Evolutionary conservation across 2,329 filamentous ascomycete genomes (phyloP), one percentile per base, ranked within the genome.

Genomic region (Diplodia intermedia): DNA sequence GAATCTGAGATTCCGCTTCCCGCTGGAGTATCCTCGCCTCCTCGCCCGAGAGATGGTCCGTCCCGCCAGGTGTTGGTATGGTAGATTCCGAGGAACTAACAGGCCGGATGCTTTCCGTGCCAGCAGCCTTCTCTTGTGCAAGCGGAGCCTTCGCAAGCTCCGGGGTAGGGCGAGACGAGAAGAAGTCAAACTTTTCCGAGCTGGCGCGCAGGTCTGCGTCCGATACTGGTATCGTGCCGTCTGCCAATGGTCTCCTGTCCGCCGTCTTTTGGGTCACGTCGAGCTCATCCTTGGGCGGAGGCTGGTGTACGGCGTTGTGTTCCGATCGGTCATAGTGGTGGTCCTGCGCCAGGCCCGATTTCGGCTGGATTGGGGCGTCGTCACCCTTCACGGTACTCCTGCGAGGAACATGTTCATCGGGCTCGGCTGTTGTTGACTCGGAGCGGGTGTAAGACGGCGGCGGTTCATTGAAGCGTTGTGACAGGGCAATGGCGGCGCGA

Each of bases 401-500:
- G 11, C 75, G 71, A 3, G 75, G 77, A 71, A 76, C 76, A 12
- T 73, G 56, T 12, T 69, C 73, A 70, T 62, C 60, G 43, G 72
- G 71, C 68, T 70, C 72, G 53, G 71, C 71, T n/a, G 72, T 70
- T 11, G 73, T 70, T 20, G 71, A 69, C 63, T 70, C 73, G n/a
- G 60, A 52, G 23, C 73, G 74, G 12, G 71, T 69, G 63, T 79
- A 78, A 23, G 74, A 67, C 1, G 81, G 81, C 11, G 75, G 74
- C 33, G 78, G 74, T 72, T 88, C 87, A 71, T 86, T 85, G 74
- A 90, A 83, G 62, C 86, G 82, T 70, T 84, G 83, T 15, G 85
- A 85, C 63, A 90, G 81, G 63, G 85, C 85, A 43, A 86, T 83
- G 23, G 88, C 88, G 52, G 89, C 88, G 72, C 86, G 83, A 47